Evolutionary conservation across 768 basidiomycete species (phyloP).

Genomic region (Lactifluus pinguis): DNA sequence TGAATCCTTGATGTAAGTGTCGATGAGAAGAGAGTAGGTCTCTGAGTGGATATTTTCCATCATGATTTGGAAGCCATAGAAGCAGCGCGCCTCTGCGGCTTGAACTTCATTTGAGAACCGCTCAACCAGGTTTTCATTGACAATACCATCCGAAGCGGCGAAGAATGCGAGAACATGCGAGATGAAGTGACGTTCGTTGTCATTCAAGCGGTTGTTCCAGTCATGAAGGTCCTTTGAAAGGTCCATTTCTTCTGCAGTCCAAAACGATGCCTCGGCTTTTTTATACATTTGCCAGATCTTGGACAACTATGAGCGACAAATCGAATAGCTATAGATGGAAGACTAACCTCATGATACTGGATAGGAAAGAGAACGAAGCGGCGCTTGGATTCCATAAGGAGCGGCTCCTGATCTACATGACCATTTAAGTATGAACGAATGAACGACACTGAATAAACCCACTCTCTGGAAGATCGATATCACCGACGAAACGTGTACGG

Average conservation of each 20-base stretch:
- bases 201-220: constrained; percentile 76
- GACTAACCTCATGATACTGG: constrained; percentile 75
- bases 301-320: background rate
- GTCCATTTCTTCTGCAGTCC: constrained; percentile 91
- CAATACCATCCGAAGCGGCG: constrained; percentile 91
- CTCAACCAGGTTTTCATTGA: constrained; percentile 93
- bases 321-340: background rate
- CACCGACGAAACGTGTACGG: constrained; percentile 40
- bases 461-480: constrained; percentile 44
- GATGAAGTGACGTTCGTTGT: constrained; percentile 81
- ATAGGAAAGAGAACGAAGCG: constrained; percentile 93
- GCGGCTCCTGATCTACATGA: constrained; percentile 59
- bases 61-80: constrained; percentile 98
- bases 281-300: constrained; percentile 97
- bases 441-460: background rate
- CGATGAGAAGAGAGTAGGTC: constrained; percentile 92
- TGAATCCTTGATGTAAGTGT: constrained; percentile 85
- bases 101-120: constrained; percentile 92
- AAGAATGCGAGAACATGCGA: constrained; percentile 95
- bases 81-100: constrained; percentile 85
- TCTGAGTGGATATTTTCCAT: constrained; percentile 98
- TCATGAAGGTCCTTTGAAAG: constrained; percentile 78
- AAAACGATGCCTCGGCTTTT: constrained; percentile 87
- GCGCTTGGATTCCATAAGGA: constrained; percentile 64
- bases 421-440: background rate